These are phyloP conservation scores for Amborella trichopoda DNA, from an alignment of 164 flowering plant genomes.

Conservation along the genomic window DNA sequence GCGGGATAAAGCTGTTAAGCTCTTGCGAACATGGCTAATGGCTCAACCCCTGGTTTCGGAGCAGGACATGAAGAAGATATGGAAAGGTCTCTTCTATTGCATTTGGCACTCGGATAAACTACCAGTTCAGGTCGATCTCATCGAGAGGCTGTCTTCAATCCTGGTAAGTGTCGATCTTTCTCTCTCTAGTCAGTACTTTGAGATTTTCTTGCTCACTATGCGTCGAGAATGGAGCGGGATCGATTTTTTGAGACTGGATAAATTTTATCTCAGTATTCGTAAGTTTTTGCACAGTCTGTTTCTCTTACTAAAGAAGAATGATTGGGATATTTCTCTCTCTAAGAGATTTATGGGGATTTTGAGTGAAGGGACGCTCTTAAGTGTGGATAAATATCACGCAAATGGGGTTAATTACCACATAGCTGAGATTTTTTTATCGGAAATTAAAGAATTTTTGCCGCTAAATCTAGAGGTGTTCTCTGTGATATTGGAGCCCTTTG, in stretches of 20 bases:
- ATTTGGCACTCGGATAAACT: constrained; percentile 27
- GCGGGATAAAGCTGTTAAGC: constrained; percentile 35
- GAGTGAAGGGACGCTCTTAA: constrained; percentile 31
- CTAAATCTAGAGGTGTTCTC: constrained; percentile 20
- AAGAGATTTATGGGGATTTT: constrained; percentile 23
- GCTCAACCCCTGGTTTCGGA: constrained; percentile 31
- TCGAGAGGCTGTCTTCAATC: constrained; percentile 36
- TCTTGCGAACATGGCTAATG: constrained; percentile 47
- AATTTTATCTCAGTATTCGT: constrained; percentile 68
- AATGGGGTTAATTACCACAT: constrained; percentile 76
- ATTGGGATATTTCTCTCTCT: constrained; percentile 46
- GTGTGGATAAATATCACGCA: constrained; percentile 36
- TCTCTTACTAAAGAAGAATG: constrained; percentile 25
- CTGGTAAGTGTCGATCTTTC: constrained; percentile 20
- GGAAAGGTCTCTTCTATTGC: constrained; percentile 92
- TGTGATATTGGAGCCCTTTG: constrained; percentile 33
- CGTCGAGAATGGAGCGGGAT: constrained; percentile 95
- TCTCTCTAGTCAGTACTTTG: constrained; percentile 41
- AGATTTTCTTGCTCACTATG: constrained; percentile 52
- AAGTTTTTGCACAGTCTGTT: constrained; percentile 39
- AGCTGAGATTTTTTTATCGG: constrained; percentile 54
- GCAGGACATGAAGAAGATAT: constrained; percentile 55
- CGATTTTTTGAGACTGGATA: constrained; percentile 67
- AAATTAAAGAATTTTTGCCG: constrained; percentile 50
- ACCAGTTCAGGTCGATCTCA: constrained; percentile 38